A percentile compares a stretch with the other conserved stretches of the same genome.
phyloP scores from a whole-genome alignment of 2,329 filamentous ascomycete species.

The Hypoxylon sp. region DNA sequence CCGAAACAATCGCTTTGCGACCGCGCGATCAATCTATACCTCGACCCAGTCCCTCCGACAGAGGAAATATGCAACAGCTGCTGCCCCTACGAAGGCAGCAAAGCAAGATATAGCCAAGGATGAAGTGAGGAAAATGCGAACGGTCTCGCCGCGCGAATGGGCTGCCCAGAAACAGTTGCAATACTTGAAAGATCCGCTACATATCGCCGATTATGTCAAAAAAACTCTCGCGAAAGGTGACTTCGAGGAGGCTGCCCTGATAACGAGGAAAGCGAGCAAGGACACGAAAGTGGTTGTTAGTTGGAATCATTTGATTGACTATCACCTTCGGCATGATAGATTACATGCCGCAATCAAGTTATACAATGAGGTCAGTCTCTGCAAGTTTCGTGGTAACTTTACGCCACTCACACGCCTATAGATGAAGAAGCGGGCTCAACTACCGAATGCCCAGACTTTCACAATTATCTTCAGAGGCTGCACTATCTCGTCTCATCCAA shows the following conservation, averaged over 20 bases:
- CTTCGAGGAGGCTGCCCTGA: conserved; percentile 75
- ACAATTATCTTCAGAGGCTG: conserved; percentile 86
- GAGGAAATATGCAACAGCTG: conserved; percentile 44
- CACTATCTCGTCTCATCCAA: conserved; percentile 70
- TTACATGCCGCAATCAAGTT: conserved; percentile 79
- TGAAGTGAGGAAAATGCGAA: conserved; percentile 39
- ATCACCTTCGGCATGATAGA: conserved; percentile 73
- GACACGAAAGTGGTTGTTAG: conserved; percentile 77
- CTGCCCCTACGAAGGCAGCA: conserved; percentile 1
- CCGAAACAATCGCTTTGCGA: conserved; percentile 24
- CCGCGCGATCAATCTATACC: conserved; percentile 24
- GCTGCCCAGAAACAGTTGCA: conserved; percentile 70
- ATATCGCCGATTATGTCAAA: conserved; percentile 78
- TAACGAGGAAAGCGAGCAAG: conserved; percentile 79
- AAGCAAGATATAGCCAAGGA: conserved; percentile 39
- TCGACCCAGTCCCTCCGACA: conserved; percentile 26
- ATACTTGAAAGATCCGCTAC: conserved; percentile 78
- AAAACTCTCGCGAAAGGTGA: conserved; percentile 71
- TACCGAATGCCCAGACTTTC: conserved; percentile 86
- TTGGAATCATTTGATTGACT: conserved; percentile 89
- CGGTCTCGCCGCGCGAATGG: conserved; percentile 53
- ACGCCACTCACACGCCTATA: conserved; percentile 35
- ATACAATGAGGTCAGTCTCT: conserved; percentile 82
- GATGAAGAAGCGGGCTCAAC: conserved; percentile 95
- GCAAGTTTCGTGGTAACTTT: conserved; percentile 36